These are phyloP conservation scores for Xylaria sp. DNA, from an alignment of 2,329 filamentous ascomycete species.

Conservation along the genomic window DNA sequence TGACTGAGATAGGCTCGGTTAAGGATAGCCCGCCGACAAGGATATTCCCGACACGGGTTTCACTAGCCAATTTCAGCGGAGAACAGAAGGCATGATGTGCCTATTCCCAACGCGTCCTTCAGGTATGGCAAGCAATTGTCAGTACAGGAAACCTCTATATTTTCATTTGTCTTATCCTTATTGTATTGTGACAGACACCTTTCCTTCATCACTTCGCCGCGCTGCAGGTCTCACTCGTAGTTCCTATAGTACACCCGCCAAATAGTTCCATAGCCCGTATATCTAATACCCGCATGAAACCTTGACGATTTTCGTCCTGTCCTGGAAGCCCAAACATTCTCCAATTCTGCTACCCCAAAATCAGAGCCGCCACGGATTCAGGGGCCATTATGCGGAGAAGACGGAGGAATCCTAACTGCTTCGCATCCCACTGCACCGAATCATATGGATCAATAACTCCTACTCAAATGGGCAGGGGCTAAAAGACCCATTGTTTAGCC, in stretches of 20 bases:
- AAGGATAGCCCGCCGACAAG: not conserved
- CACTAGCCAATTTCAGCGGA: not conserved
- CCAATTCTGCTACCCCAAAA: slow-evolving; percentile 15
- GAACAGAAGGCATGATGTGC: not conserved
- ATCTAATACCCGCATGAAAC: not conserved
- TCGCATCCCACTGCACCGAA: slow-evolving; percentile 21
- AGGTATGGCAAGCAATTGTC: too few species aligned
- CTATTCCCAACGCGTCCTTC: too few species aligned
- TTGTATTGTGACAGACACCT: too few species aligned
- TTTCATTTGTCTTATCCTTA: too few species aligned
- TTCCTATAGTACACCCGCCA: not conserved
- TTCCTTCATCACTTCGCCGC: not conserved
- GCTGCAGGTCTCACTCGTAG: not conserved
- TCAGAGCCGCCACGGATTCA: not conserved
- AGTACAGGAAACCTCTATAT: too few species aligned
- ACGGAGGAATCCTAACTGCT: slow-evolving; percentile 10
- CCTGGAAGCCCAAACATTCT: not conserved
- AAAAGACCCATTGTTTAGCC: slow-evolving; percentile 16
- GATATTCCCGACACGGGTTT: not conserved
- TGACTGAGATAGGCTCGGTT: not conserved
- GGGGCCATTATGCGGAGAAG: slow-evolving; percentile 12
- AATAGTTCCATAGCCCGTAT: not conserved
- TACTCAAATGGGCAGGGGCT: not conserved
- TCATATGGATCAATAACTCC: not conserved
- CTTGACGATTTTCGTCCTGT: not conserved